A percentile compares a stretch with the other conserved stretches of the same genome.
phyloP scores from a whole-genome alignment of 2,329 filamentous ascomycete species.

The Fusarium duplospermum region DNA sequence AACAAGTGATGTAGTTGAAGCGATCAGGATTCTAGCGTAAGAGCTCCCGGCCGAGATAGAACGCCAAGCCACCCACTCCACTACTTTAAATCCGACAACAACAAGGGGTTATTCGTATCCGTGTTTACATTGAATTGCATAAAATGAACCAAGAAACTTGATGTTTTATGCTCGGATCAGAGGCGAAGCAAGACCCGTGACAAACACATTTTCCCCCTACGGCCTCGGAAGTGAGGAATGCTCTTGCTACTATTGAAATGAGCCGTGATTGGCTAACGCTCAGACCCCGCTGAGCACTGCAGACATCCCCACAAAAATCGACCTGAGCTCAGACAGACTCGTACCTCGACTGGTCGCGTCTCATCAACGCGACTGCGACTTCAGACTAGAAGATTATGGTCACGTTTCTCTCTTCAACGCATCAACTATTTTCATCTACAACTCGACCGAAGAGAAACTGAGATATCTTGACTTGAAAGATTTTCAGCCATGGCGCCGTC shows the following conservation, averaged over 20 bases:
- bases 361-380: slow-evolving; percentile 32
- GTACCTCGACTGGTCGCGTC: slow-evolving; percentile 25
- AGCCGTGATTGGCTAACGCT: slow-evolving; percentile 36
- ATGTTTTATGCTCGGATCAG: not conserved
- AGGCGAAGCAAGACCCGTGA: not conserved
- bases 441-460: not conserved
- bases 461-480: not conserved
- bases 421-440: not conserved
- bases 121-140: not conserved
- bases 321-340: slow-evolving; percentile 8
- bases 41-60: slow-evolving; percentile 8
- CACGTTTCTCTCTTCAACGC: slow-evolving; percentile 1
- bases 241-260: not conserved
- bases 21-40: slow-evolving; percentile 30
- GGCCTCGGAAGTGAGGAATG: not conserved
- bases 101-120: not conserved
- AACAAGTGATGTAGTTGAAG: slow-evolving; percentile 34
- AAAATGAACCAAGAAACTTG: not conserved
- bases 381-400: slow-evolving; percentile 7
- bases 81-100: slow-evolving; percentile 16
- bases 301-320: slow-evolving; percentile 22
- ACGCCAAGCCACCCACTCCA: slow-evolving; percentile 32
- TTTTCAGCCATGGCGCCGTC: slow-evolving; percentile 54
- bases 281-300: slow-evolving; percentile 20
- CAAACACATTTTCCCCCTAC: not conserved